A percentile compares a stretch with the other conserved stretches of the same genome.
These are phyloP conservation scores for Ephemerocybe angulata DNA, from an alignment of 768 basidiomycete genomes.

Conservation along the genomic window DNA sequence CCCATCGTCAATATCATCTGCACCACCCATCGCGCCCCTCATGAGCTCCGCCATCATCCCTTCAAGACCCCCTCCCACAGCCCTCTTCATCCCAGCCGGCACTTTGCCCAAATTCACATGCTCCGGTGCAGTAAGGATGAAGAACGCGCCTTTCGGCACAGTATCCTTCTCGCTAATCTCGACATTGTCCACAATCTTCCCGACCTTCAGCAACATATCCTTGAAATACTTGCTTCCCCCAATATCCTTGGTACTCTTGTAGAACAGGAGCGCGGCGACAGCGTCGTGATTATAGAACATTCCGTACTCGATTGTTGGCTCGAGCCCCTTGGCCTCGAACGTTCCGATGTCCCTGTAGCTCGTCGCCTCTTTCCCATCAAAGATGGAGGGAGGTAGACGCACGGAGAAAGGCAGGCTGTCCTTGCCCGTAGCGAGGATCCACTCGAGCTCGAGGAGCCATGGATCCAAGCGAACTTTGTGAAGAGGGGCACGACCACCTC, in stretches of 20 bases:
- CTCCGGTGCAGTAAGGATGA: background rate
- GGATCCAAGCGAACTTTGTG: constrained; percentile 24
- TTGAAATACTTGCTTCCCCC: background rate
- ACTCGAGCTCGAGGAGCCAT: constrained; percentile 26
- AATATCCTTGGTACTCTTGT: background rate
- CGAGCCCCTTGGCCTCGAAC: constrained; percentile 18
- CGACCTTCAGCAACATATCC: background rate
- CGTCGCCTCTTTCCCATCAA: constrained; percentile 6
- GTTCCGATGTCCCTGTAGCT: constrained; percentile 18
- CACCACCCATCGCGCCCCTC: background rate
- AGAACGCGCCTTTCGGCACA: background rate
- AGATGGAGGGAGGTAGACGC: constrained; percentile 15
- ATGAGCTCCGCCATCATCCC: constrained; percentile 2
- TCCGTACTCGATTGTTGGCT: constrained; percentile 13
- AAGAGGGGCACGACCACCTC: constrained; percentile 12
- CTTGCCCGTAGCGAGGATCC: constrained; percentile 17
- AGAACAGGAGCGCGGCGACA: constrained; percentile 16
- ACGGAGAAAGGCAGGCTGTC: constrained; percentile 22
- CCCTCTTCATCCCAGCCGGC: background rate
- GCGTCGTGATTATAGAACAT: constrained; percentile 16
- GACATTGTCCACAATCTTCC: background rate
- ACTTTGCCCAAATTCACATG: background rate
- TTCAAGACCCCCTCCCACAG: background rate
- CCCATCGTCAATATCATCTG: background rate
- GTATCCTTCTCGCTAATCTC: background rate